phyloP scores from a whole-genome alignment of 257 asterid genomes.

The Solanum chilense region DNA sequence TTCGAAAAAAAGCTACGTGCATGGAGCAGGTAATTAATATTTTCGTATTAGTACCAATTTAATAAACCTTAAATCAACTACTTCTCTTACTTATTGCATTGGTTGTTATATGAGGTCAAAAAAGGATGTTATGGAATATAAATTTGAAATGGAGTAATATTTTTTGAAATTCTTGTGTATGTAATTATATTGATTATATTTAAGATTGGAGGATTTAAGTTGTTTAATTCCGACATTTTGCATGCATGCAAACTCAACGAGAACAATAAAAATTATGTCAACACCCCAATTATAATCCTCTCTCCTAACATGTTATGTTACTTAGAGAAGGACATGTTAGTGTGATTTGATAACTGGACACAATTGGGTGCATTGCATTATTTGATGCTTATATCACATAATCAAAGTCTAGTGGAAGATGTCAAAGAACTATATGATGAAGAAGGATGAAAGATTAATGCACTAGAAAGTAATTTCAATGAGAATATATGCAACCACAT shows the following conservation, averaged over 20 bases:
- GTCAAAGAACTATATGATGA: too few species aligned
- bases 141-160: neutral
- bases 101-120: neutral
- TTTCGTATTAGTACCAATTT: neutral
- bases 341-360: too few species aligned
- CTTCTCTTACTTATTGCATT: neutral
- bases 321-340: too few species aligned
- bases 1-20: neutral
- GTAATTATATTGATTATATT: neutral
- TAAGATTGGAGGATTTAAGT: neutral
- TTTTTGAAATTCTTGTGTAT: neutral
- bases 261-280: too few species aligned
- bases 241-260: neutral
- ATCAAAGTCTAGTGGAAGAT: too few species aligned
- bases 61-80: neutral
- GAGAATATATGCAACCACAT: too few species aligned
- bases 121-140: neutral
- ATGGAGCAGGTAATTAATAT: neutral
- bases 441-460: too few species aligned
- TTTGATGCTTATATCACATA: too few species aligned
- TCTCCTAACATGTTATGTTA: too few species aligned
- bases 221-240: neutral
- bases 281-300: too few species aligned
- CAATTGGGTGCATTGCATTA: too few species aligned
- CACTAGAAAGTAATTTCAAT: too few species aligned